phyloP scores from a whole-genome alignment of 192 early-diverging fungal genomes.

The Coemansia sp. region DNA sequence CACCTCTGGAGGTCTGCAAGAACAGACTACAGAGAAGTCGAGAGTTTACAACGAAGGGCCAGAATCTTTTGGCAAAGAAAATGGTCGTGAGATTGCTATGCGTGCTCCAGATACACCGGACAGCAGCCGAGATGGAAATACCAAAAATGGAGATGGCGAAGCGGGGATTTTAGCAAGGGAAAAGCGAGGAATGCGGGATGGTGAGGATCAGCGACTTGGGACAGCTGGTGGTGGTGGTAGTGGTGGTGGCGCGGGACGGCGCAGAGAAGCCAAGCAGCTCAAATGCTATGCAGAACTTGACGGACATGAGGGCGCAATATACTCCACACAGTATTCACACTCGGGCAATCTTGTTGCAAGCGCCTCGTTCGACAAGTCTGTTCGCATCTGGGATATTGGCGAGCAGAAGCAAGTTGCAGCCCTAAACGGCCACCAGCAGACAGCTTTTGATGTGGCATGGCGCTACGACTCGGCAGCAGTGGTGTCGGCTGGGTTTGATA shows the following conservation, averaged over 20 bases:
- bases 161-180: slow-evolving; percentile 21
- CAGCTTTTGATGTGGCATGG: slow-evolving; percentile 55
- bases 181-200: slow-evolving; percentile 25
- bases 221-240: neutral
- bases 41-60: neutral
- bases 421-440: slow-evolving; percentile 61
- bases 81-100: neutral
- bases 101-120: slow-evolving; percentile 9
- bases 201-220: slow-evolving; percentile 31
- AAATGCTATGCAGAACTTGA: slow-evolving; percentile 57
- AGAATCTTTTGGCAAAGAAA: neutral
- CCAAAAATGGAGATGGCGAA: slow-evolving; percentile 23
- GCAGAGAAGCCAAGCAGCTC: slow-evolving; percentile 50
- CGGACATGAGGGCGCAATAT: slow-evolving; percentile 90
- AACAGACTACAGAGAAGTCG: neutral
- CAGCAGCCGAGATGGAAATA: slow-evolving; percentile 14
- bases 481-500: slow-evolving; percentile 48
- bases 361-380: slow-evolving; percentile 92
- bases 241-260: slow-evolving; percentile 27
- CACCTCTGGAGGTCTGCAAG: slow-evolving; percentile 3
- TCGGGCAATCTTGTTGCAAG: slow-evolving; percentile 80
- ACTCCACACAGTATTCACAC: slow-evolving; percentile 84
- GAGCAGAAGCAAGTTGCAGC: slow-evolving; percentile 46
- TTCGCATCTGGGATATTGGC: slow-evolving; percentile 83
- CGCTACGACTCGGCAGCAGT: slow-evolving; percentile 34